Percentiles rank a stretch among this genome's conserved stretches.
These are phyloP conservation scores for Hyaloscypha finlandica DNA, from an alignment of 495 filamentous ascomycete genomes.

Conservation along the genomic window DNA sequence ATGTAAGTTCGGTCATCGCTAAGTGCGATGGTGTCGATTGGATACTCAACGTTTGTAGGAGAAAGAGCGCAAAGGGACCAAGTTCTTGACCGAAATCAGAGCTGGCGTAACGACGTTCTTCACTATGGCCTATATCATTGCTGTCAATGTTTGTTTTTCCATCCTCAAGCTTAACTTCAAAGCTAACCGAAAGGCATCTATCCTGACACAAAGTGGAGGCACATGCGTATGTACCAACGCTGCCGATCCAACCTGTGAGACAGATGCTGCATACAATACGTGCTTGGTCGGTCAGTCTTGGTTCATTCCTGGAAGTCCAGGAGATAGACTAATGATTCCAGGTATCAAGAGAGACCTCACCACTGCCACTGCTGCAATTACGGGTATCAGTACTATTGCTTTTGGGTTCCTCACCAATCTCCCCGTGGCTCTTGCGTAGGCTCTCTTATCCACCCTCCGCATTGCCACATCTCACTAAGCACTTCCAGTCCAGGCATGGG, in stretches of 20 bases:
- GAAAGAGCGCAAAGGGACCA: conserved; percentile 68
- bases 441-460: conserved; percentile 45
- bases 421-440: not conserved
- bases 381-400: conserved; percentile 51
- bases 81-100: conserved; percentile 77
- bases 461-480: conserved; percentile 44
- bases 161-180: not conserved
- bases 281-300: conserved; percentile 46
- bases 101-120: conserved; percentile 82
- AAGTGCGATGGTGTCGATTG: not conserved
- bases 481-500: conserved; percentile 71
- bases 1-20: conserved; percentile 46
- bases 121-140: conserved; percentile 80
- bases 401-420: conserved; percentile 54
- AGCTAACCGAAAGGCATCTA: conserved; percentile 40
- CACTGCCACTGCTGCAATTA: conserved; percentile 74
- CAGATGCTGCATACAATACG: conserved; percentile 54
- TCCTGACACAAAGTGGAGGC: conserved; percentile 63
- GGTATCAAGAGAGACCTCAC: conserved; percentile 74
- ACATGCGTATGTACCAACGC: conserved; percentile 67
- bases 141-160: conserved; percentile 58
- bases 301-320: not conserved
- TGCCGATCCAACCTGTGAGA: conserved; percentile 51
- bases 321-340: conserved; percentile 22
- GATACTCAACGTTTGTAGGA: conserved; percentile 20